Conservation (phyloP, 805 yeast species). For the Schwanniomyces pseudopolymorphus region DNA sequence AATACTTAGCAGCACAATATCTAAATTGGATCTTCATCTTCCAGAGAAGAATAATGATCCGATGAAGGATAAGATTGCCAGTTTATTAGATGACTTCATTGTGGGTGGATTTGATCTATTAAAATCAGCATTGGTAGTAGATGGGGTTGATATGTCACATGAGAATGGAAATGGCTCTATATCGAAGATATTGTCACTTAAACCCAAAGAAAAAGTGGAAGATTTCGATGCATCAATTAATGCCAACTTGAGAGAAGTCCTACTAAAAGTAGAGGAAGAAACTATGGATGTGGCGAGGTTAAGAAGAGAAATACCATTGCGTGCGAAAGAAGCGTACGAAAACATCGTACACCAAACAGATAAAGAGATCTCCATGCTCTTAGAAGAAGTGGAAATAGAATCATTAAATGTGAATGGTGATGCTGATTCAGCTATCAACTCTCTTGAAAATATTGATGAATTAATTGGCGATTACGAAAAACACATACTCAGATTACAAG, state of each 20-base stretch:
- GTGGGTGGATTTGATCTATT: conserved; percentile 57
- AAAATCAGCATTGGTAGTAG: conserved; percentile 54
- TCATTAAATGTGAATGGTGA: conserved; percentile 7
- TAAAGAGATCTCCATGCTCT: conserved; percentile 24
- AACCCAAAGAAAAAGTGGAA: conserved; percentile 48
- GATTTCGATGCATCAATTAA: conserved; percentile 70
- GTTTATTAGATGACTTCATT: conserved; percentile 45
- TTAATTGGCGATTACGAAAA: conserved; percentile 25
- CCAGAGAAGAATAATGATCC: conserved; percentile 47
- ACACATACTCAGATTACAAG: conserved; percentile 27
- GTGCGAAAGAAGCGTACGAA: conserved; percentile 37
- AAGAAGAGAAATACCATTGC: conserved; percentile 52
- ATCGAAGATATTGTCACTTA: conserved; percentile 23
- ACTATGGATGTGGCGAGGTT: conserved; percentile 56
- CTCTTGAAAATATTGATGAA: conserved; percentile 13
- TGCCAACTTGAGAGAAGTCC: conserved; percentile 53
- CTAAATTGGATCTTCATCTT: conserved; percentile 49
- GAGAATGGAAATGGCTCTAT: conserved; percentile 11
- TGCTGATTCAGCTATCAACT: conserved; percentile 8
- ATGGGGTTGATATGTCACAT: conserved; percentile 46
- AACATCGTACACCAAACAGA: conserved; percentile 31
- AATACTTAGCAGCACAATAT: conserved; percentile 39
- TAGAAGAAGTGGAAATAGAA: conserved; percentile 17
- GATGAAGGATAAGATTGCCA: conserved; percentile 43
- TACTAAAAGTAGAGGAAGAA: conserved; percentile 61